These are phyloP conservation scores for Antitrichia curtipendula DNA, from an alignment of 225 moss, liverwort and hornwort genomes.

Conservation along the genomic window DNA sequence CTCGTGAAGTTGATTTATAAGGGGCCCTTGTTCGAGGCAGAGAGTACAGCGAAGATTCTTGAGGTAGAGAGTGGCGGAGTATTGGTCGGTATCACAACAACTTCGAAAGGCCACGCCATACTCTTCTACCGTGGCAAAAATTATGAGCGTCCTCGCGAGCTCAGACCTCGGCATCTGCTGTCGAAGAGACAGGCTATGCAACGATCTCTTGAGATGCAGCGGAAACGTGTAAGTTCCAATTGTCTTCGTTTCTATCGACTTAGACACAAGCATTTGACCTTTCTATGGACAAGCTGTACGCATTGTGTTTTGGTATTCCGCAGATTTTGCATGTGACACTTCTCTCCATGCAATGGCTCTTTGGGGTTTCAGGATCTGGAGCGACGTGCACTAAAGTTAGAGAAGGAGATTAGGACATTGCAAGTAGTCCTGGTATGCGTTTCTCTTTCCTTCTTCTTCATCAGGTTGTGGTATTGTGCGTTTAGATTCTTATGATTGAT, in stretches of 20 bases:
- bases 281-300: background rate
- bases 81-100: conserved; percentile 53
- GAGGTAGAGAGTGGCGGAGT: conserved; percentile 92
- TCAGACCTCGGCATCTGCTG: conserved; percentile 71
- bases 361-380: conserved; percentile 58
- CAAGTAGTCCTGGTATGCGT: conserved; percentile 50
- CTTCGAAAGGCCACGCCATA: conserved; percentile 78
- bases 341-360: background rate
- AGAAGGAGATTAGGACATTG: conserved; percentile 58
- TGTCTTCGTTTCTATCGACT: background rate
- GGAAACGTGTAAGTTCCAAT: conserved; percentile 41
- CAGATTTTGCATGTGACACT: background rate
- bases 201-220: conserved; percentile 83
- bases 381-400: conserved; percentile 54
- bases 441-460: background rate
- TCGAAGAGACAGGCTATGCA: conserved; percentile 90
- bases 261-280: background rate
- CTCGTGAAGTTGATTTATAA: conserved; percentile 78
- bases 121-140: conserved; percentile 81
- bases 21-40: conserved; percentile 57
- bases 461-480: background rate
- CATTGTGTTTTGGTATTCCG: background rate
- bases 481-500: background rate
- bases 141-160: conserved; percentile 67
- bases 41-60: conserved; percentile 76